Evolutionary conservation across 139 green algal species (phyloP), one percentile per base, ranked within the genome.

Genomic region (Coelastrella sp.): DNA sequence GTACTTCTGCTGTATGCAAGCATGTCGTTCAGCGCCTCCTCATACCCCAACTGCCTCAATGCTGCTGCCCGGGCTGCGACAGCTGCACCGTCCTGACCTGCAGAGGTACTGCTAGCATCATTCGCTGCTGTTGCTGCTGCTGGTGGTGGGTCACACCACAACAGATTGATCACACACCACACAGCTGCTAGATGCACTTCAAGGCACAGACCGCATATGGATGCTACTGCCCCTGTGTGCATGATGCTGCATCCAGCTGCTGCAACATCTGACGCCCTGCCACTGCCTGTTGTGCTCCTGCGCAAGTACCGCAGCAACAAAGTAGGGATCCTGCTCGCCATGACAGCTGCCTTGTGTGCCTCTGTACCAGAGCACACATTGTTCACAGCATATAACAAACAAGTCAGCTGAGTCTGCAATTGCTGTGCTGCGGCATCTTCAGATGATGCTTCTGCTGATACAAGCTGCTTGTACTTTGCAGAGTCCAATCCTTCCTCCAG

Each of bases 131-230:
- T 32, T 48, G n/a, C 60, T 48, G 59, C 27, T 74, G 67, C 59
- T 60, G 35, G 3, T 23, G 4, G 17, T 23, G 21, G 6, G 4
- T 76, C 60, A 34, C 27, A 38, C 71, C 59, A 68, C 3, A 75
- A 35, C 84, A 93, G 74, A 60, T 93, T 93, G 72, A 93, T 91
- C 5, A 88, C 79, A 66, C 85, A 90, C 90, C 90, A 93, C 7
- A 90, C 79, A 1, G 90, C 86, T 2, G 88, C 66, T 35, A 89
- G 51, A 48, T 72, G 76, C 35, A 93, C 57, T 25, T 88, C 57
- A 43, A n/a, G n/a, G n/a, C n/a, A n/a, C n/a, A n/a, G n/a, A n/a
- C n/a, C n/a, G n/a, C 62, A 67, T 19, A 80, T 37, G n/a, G 19
- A 45, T 9, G 57, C n/a, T 57, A 41, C n/a, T 25, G 13, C 57